A percentile compares a stretch with the other conserved stretches of the same genome.
Conservation (phyloP, 495 filamentous ascomycete genomes). For the Aspergillus coremiiformis region DNA sequence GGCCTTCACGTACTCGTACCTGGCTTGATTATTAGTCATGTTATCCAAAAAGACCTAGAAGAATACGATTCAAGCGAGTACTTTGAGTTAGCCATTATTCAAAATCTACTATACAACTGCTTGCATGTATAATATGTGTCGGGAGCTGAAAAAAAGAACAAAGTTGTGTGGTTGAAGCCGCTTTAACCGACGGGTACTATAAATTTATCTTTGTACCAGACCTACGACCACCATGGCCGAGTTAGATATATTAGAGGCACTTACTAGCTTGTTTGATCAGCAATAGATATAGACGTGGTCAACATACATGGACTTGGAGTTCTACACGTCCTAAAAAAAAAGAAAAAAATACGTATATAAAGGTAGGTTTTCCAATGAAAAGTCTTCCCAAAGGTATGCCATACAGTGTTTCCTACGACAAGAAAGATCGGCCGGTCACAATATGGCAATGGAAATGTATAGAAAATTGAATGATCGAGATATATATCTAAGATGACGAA, state of each 20-base stretch:
- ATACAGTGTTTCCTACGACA: no score
- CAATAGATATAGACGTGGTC: no score
- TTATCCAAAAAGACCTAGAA: not conserved
- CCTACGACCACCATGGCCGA: no score
- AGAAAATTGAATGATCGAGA: not conserved
- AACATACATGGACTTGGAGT: no score
- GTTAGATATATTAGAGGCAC: no score
- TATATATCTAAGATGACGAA: not conserved
- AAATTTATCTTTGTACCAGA: no score
- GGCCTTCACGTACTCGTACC: conserved; percentile 85
- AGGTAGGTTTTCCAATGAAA: no score
- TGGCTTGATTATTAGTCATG: conserved; percentile 18
- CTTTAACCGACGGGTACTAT: conserved; percentile 1
- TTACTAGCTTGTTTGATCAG: no score
- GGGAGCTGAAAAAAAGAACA: not conserved
- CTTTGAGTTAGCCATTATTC: conserved; percentile 12
- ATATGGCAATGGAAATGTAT: not conserved
- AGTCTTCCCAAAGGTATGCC: no score
- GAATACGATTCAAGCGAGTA: not conserved
- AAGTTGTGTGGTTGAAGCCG: conserved; percentile 4
- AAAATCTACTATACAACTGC: not conserved
- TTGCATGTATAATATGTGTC: not conserved
- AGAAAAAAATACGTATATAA: no score
- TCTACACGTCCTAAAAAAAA: no score
- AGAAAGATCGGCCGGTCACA: no score